Evolutionary conservation across 805 yeast species (phyloP), one percentile per base, ranked within the genome.

Genomic region (Schwanniomyces pseudopolymorphus): DNA sequence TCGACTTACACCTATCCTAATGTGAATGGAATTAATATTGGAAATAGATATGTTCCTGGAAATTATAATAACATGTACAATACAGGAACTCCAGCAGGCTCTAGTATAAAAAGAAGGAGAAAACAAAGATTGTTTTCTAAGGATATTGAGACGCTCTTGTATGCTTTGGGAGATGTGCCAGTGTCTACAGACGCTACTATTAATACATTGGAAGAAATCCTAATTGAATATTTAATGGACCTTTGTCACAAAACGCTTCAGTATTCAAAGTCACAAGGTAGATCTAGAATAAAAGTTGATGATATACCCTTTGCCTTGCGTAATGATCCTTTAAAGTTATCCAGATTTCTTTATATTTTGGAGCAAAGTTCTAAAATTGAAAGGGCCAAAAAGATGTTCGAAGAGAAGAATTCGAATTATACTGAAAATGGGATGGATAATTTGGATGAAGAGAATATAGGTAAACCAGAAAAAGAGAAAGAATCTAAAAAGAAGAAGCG

Each of bases 111-210:
- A 38, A 52, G 64, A 26, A 57, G 69, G 44, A 57, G 64, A 46
- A 63, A 65, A 40, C 74, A 68, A 44, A 61, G 70, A 35, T 61
- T 70, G 22, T 72, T 72, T 56, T 58, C 66, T 25, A 69, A 66
- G 33, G 78, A 72, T 50, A 69, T 72, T 22, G 78, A 72, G 43
- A 68, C 65, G 44, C 58, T 72, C 17, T 57, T 72, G 10, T 72
- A 63, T 44, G 64, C 76, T 4, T 51, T 72, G 42, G 78, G 78
- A 1, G 78, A 72, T 46, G 66, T 70, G 2, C 73, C 76, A 0
- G 66, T 66, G 8, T 64, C 71, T 11, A 59, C 61, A 4, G 77
- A 72, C 33, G 50, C 67, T 19, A 70, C 76, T 2, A 59, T 71
- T 2, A 66, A 59, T 45, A 60, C 71, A 8, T 56, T 72, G 3